Base-by-base conservation (phyloP, 2,329 filamentous ascomycete genomes). In the Monascus ruber region DNA sequence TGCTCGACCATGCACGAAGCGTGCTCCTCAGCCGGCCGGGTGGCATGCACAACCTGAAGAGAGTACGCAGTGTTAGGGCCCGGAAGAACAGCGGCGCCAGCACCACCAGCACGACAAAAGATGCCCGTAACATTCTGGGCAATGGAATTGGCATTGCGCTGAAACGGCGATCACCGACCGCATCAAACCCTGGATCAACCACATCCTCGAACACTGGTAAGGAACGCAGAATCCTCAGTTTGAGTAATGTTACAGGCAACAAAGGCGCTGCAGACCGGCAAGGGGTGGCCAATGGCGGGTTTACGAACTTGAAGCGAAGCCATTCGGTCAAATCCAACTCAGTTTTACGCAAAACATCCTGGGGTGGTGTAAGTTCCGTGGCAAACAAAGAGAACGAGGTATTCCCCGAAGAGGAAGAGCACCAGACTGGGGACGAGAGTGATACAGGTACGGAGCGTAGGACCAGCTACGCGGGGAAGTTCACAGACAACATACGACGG, bases 1-100 rank as follows among this genome's bases (percentile, higher is more conserved):
- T 96, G 46, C 93, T 98, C 66, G 88, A 96, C 52, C 89, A 96
- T 59, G 95, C 89, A 17, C 83, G 89, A 35, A 61, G 57, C 5
- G 80, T 89, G 25, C 72, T 95, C n/a, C 75, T 96, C 42, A 83
- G 91, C 33, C 59, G 69, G 71, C 78, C 48, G 81, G 85, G 65
- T 66, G 74, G 39, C 54, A 58, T 54, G 28, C 65, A 59, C 53
- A 58, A 55, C 48, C 69, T 74, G 68, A 74, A 72, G 48, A 65
- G 72, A 11, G 65, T 71, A 28, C 64, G 68, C 28, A 71, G 64
- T 43, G 63, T 66, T 37, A 60, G 49, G 43, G 51, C 50, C 39
- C 56, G 56, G 31, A 56, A 60, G 26, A 49, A 52, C 33, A 65
- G 62, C 39, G 45, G 47, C 35, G 49, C 55, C 4, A 64, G 58